These are phyloP conservation scores for Petrea volubilis DNA, from an alignment of 257 asterid genomes.

Conservation along the genomic window DNA sequence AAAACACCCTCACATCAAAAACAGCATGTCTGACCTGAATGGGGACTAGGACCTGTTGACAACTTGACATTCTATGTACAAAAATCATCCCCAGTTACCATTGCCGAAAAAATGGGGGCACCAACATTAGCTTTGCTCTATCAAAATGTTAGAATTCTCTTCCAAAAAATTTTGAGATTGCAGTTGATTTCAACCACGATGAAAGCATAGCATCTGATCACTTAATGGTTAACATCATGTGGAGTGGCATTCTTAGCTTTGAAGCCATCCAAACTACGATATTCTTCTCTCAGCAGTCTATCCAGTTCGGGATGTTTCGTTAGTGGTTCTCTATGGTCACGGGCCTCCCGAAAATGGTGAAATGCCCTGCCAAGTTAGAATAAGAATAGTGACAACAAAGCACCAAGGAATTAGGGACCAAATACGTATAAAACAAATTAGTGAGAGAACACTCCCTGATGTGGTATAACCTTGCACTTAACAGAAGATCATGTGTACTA, in stretches of 20 bases:
- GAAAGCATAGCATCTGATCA: background rate
- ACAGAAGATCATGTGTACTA: background rate
- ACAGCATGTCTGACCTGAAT: background rate
- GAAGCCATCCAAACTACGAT: slow-evolving; percentile 68
- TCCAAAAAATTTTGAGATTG: slow-evolving; percentile 34
- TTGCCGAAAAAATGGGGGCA: slow-evolving; percentile 20
- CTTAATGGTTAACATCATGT: slow-evolving; percentile 33
- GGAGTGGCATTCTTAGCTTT: slow-evolving; percentile 39
- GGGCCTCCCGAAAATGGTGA: slow-evolving; percentile 65
- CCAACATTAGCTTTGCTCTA: slow-evolving; percentile 30
- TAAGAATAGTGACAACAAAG: background rate
- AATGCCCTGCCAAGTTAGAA: slow-evolving; percentile 62
- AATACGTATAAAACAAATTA: background rate
- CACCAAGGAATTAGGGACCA: background rate
- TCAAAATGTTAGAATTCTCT: slow-evolving; percentile 31
- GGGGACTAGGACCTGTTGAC: background rate
- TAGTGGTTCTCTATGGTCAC: slow-evolving; percentile 41
- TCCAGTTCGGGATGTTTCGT: slow-evolving; percentile 72
- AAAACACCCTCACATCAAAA: slow-evolving; percentile 3
- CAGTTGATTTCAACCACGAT: slow-evolving; percentile 12
- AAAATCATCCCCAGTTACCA: slow-evolving; percentile 27
- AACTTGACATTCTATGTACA: slow-evolving; percentile 27
- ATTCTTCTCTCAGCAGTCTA: slow-evolving; percentile 64
- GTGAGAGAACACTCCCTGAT: no score
- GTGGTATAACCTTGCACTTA: no score